Base-by-base conservation (phyloP, 345 rosid genomes). In the Acer saccharum region DNA sequence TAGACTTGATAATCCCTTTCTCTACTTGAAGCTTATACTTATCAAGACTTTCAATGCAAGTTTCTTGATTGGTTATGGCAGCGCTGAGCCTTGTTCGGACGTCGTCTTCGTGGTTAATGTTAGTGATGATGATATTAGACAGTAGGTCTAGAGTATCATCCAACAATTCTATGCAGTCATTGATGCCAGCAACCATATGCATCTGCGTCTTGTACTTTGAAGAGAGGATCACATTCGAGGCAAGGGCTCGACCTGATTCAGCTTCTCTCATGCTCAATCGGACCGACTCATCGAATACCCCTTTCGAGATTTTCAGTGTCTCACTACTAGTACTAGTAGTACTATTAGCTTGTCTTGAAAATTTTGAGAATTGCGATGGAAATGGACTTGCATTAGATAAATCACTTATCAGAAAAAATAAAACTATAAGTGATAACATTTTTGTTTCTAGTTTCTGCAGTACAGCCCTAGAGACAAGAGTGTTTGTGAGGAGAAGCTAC, bases 71-170 rank as follows among this genome's bases (percentile, higher is more conserved):
- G 12, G 93, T 89, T 20, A 89, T 79, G 2, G 89, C 76, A 16
- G 93, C 89, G 44, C 88, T 87, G 43, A 89, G 87, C 89, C 89
- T 87, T 35, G 93, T 89, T 10, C 82, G 88, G 27, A 87, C 83
- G 71, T 89, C 89, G 20, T 75, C 68, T 2, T 76, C 29, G 3
- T 35, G 0, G 12, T 66, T 7, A 10, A 8, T 0, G 21, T 57
- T 2, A 39, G 73, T 61, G 52, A 69, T 60, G 11, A 54, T 20
- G 54, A 87, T 81, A 23, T 82, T 84, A 9, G 86, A 79, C 39
- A 89, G 78, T 78, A 81, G 83, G 48, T 84, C 84, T 16, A 87
- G 60, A 29, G 84, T 89, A 52, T 89, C 89, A 11, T 89, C 89
- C 4, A 87, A 87, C 17, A 89, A 80, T 71, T 89, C 90, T 2